Percentiles rank a stretch among this genome's conserved stretches.
phyloP scores from a whole-genome alignment of 2,329 filamentous ascomycete genomes.

The Penicillium rolfsii region DNA sequence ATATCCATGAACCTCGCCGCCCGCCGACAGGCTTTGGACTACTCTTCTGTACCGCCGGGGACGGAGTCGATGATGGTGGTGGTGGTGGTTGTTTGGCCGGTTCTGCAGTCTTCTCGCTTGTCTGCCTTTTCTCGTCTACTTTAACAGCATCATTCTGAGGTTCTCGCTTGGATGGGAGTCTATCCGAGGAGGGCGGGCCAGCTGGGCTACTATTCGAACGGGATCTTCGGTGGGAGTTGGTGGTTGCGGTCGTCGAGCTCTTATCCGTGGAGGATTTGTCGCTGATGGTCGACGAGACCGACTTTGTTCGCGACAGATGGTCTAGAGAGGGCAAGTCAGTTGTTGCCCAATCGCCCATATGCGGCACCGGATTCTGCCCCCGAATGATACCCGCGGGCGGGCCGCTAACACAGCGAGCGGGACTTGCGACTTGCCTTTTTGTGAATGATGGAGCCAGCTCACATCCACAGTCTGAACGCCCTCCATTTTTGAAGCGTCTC shows the following conservation, averaged over 20 bases:
- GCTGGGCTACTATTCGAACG: constrained; percentile 30
- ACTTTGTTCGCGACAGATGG: constrained; percentile 42
- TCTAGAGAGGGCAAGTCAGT: constrained; percentile 29
- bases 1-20: constrained; percentile 84
- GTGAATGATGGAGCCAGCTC: constrained; percentile 85
- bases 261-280: constrained; percentile 34
- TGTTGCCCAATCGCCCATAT: not conserved
- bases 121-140: constrained; percentile 23
- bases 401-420: not conserved
- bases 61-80: constrained; percentile 16
- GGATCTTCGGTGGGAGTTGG: constrained; percentile 29
- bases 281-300: constrained; percentile 37
- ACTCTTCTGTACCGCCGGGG: constrained; percentile 31
- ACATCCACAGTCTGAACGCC: constrained; percentile 82
- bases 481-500: constrained; percentile 64
- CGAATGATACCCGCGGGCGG: not conserved
- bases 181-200: constrained; percentile 19
- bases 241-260: constrained; percentile 24
- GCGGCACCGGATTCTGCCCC: not conserved
- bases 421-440: constrained; percentile 68
- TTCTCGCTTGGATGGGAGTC: constrained; percentile 20
- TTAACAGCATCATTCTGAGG: constrained; percentile 21
- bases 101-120: constrained; percentile 27
- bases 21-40: constrained; percentile 44
- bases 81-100: constrained; percentile 20